Conservation (phyloP, 257 asterid genomes). For the Ocimum tenuiflorum region DNA sequence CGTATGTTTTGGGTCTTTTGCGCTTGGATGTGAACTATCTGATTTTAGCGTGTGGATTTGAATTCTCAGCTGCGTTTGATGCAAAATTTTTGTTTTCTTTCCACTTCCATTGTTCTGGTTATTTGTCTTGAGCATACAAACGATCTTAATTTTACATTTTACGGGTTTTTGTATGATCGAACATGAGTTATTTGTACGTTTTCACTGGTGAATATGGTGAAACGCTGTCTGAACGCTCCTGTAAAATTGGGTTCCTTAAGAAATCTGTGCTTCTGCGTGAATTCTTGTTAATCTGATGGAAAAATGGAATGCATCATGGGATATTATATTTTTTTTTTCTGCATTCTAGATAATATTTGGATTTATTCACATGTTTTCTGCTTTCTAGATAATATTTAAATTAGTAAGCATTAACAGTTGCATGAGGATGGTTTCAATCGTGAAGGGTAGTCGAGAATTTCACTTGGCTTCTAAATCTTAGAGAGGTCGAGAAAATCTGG, state of each 20-base stretch:
- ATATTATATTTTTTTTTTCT: slow-evolving; percentile 1
- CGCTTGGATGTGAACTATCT: not conserved
- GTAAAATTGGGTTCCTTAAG: not conserved
- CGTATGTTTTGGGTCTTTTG: not conserved
- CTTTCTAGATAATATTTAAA: too few relatives aligned
- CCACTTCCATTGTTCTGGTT: not conserved
- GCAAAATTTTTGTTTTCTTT: not conserved
- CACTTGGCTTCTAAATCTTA: not conserved
- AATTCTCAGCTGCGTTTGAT: slow-evolving; percentile 9
- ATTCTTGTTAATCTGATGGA: slow-evolving; percentile 1
- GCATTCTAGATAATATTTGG: not conserved
- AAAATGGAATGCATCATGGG: not conserved
- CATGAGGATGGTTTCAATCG: not conserved
- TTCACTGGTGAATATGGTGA: not conserved
- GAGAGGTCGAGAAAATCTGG: not conserved
- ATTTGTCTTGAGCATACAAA: not conserved
- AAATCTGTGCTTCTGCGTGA: not conserved
- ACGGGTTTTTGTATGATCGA: not conserved
- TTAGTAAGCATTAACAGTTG: too few relatives aligned
- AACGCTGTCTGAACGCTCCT: too few relatives aligned
- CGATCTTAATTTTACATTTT: not conserved
- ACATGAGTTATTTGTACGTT: not conserved
- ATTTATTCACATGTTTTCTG: not conserved
- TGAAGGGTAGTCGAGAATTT: not conserved
- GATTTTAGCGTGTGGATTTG: not conserved